Evolutionary conservation across 345 rosid species (phyloP).

Genomic region (Theobroma cacao): DNA sequence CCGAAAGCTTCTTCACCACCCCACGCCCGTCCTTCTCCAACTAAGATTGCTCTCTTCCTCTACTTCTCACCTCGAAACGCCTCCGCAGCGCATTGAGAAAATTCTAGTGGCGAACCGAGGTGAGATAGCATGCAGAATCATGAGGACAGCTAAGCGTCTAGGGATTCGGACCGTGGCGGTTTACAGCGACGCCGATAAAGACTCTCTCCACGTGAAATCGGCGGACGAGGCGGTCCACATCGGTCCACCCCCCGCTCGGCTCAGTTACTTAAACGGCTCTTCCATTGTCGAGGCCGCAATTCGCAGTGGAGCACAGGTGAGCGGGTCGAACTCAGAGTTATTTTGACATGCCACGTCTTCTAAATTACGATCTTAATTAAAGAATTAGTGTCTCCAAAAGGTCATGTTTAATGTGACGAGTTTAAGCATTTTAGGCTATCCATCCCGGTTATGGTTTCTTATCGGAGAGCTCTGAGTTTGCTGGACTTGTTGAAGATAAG

Average conservation of each 20-base stretch:
- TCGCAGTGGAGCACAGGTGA: constrained; percentile 81
- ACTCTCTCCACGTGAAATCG: constrained; percentile 81
- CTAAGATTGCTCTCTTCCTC: constrained; percentile 31
- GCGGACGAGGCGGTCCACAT: constrained; percentile 81
- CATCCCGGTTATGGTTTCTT: constrained; percentile 94
- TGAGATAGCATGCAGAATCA: constrained; percentile 81
- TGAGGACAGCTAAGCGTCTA: constrained; percentile 73
- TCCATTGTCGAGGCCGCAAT: constrained; percentile 72
- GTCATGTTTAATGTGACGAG: neutral
- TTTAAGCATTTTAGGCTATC: constrained; percentile 53
- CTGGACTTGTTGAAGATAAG: constrained; percentile 75
- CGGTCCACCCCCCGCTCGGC: constrained; percentile 84
- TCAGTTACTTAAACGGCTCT: constrained; percentile 64
- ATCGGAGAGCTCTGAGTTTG: constrained; percentile 84
- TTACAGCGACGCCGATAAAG: constrained; percentile 82
- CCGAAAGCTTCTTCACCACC: constrained; percentile 33
- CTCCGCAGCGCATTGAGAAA: constrained; percentile 58
- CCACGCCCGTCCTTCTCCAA: constrained; percentile 24
- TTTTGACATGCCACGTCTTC: neutral
- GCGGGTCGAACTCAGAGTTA: constrained; percentile 1
- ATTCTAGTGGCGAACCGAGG: constrained; percentile 82
- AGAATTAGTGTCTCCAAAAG: neutral
- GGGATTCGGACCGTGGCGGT: constrained; percentile 85
- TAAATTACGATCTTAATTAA: neutral
- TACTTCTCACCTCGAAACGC: constrained; percentile 1